phyloP scores from a whole-genome alignment of 2,329 filamentous ascomycete genomes.

The Nothophaeocryptopus gaeumannii region DNA sequence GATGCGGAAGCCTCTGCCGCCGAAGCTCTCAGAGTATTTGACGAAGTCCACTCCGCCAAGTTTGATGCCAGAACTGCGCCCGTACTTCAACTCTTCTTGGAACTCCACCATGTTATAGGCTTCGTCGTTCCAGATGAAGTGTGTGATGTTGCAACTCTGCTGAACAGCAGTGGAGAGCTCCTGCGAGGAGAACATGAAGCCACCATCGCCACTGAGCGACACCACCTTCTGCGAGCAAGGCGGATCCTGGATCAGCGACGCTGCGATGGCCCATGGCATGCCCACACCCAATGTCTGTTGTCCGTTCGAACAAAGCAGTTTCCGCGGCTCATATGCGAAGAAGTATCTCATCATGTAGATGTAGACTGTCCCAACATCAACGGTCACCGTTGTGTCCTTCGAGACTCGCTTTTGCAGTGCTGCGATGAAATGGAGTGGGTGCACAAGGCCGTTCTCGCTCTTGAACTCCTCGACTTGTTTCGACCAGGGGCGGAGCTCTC shows the following conservation, averaged over 20 bases:
- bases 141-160: conserved; percentile 50
- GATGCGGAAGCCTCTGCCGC: conserved; percentile 46
- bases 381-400: conserved; percentile 43
- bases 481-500: conserved; percentile 40
- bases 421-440: conserved; percentile 48
- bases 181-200: conserved; percentile 51
- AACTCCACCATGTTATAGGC: conserved; percentile 53
- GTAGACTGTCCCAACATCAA: conserved; percentile 50
- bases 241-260: conserved; percentile 43
- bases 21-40: conserved; percentile 48
- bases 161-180: conserved; percentile 48
- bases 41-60: conserved; percentile 50
- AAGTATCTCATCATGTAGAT: conserved; percentile 50
- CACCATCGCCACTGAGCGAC: conserved; percentile 47
- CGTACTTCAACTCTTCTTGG: conserved; percentile 52
- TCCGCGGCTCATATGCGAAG: conserved; percentile 45
- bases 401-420: conserved; percentile 43
- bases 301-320: conserved; percentile 48
- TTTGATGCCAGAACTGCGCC: conserved; percentile 44
- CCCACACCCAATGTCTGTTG: conserved; percentile 52
- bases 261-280: conserved; percentile 50
- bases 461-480: conserved; percentile 22
- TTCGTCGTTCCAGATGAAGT: conserved; percentile 52
- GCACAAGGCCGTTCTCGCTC: conserved; percentile 36
- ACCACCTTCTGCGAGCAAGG: conserved; percentile 47